phyloP scores from a whole-genome alignment of 768 basidiomycete genomes.

The Tubosaeta brunneosetosa region DNA sequence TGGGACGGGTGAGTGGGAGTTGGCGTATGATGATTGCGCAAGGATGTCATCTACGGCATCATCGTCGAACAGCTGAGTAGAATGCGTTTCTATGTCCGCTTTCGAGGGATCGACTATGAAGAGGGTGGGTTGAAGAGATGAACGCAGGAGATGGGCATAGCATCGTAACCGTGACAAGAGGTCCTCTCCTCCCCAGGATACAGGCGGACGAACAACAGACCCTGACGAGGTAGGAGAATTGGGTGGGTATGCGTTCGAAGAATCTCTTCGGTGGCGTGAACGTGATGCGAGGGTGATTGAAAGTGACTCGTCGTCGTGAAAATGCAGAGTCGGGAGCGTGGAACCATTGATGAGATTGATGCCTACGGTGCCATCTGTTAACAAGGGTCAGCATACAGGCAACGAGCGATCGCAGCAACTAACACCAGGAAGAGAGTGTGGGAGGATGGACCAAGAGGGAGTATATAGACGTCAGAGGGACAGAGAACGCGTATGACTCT shows the following conservation, averaged over 20 bases:
- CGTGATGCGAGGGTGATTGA: slow-evolving; percentile 56
- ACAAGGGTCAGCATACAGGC: neutral
- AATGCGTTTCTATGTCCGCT: slow-evolving; percentile 89
- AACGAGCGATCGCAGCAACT: slow-evolving; percentile 22
- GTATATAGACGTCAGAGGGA: slow-evolving; percentile 84
- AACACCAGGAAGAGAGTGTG: slow-evolving; percentile 81
- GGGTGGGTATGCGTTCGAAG: slow-evolving; percentile 57
- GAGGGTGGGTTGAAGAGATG: slow-evolving; percentile 76
- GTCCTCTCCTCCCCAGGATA: slow-evolving; percentile 86
- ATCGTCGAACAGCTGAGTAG: slow-evolving; percentile 77
- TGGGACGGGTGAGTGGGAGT: slow-evolving; percentile 80
- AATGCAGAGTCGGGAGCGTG: slow-evolving; percentile 85
- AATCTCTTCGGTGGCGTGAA: slow-evolving; percentile 31
- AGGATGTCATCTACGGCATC: slow-evolving; percentile 87
- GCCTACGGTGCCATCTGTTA: slow-evolving; percentile 76
- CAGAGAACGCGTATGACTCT: slow-evolving; percentile 94
- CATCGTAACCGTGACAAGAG: slow-evolving; percentile 69
- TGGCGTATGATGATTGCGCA: slow-evolving; percentile 69
- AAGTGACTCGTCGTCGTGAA: slow-evolving; percentile 94
- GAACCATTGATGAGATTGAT: slow-evolving; percentile 85
- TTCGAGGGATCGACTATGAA: slow-evolving; percentile 92
- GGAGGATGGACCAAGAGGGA: slow-evolving; percentile 84
- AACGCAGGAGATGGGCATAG: slow-evolving; percentile 80
- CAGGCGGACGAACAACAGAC: slow-evolving; percentile 37
- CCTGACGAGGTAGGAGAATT: slow-evolving; percentile 45